These are phyloP conservation scores for Lachnellula subtilissima DNA, from an alignment of 2,329 filamentous ascomycete genomes.

Conservation along the genomic window DNA sequence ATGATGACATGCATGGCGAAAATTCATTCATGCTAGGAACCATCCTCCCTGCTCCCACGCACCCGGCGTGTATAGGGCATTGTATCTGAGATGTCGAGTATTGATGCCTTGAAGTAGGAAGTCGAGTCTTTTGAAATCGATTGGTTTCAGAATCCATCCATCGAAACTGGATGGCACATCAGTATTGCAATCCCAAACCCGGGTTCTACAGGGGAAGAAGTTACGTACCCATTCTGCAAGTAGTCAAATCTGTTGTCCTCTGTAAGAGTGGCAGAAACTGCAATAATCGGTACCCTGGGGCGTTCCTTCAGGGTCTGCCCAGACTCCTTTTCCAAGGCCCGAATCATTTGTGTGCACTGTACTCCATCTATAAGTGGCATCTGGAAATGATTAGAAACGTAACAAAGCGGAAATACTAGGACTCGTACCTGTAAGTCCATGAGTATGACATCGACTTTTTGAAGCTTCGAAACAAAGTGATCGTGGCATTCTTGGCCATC, in stretches of 20 bases:
- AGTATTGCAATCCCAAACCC: background rate
- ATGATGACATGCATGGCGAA: background rate
- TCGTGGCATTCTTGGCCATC: constrained; percentile 76
- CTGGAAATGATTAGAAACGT: constrained; percentile 5
- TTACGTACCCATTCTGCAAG: constrained; percentile 23
- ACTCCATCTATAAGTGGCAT: constrained; percentile 24
- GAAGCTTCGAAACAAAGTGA: constrained; percentile 54
- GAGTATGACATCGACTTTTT: constrained; percentile 21
- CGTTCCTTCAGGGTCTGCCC: background rate
- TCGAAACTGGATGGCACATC: constrained; percentile 14
- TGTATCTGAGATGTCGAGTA: constrained; percentile 2
- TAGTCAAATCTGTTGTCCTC: constrained; percentile 23
- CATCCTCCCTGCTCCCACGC: constrained; percentile 23
- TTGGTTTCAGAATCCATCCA: constrained; percentile 24
- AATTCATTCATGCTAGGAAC: constrained; percentile 22
- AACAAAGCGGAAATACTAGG: background rate
- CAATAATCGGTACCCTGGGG: constrained; percentile 20
- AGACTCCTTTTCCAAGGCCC: constrained; percentile 16
- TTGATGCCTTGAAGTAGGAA: constrained; percentile 19
- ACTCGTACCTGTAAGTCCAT: constrained; percentile 25
- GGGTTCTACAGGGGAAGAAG: background rate
- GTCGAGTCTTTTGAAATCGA: constrained; percentile 20
- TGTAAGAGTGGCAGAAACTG: constrained; percentile 18
- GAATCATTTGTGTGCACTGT: constrained; percentile 22
- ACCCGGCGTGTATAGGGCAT: constrained; percentile 16